Evolutionary conservation across 768 basidiomycete species (phyloP), one percentile per base, ranked within the genome.

Genomic region (Boletellus sp.): DNA sequence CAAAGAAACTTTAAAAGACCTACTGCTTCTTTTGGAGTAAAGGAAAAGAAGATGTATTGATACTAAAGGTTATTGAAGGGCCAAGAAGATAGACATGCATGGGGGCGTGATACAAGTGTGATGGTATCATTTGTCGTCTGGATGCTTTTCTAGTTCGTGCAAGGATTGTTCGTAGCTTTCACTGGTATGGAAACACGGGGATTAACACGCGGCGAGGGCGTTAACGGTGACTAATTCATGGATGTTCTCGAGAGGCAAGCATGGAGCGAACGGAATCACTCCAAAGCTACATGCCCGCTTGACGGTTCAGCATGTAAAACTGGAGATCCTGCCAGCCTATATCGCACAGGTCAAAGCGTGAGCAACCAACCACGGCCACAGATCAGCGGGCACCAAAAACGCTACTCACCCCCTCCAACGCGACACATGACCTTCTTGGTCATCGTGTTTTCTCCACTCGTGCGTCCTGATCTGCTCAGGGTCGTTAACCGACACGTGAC

Each of bases 391-490:
- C 10, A 28, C n/a, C 26, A 28, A 28, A 46, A 44, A 47, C 31
- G n/a, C 37, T 6, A 74, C 82, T 62, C 56, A 84, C 89, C 89
- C 68, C 88, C 90, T 40, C 91, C 91, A 53, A 94, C 86, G 52
- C 91, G 83, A 70, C 87, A 90, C 85, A 94, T 87, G 26, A 94
- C 91, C 69, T 91, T 94, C 80, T 87, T 90, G 57, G 75, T 74
- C 56, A 71, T 77, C 41, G 70, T 72, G 44, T 53, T 47, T 56
- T 69, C 60, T 48, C 74, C 73, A 42, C 74, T 66, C 32, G 68
- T 62, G 19, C 67, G 73, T 62, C 74, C 76, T 11, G 78, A 70
- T 42, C 91, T 79, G 46, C 82, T 80, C 63, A 90, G 73, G 40
- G 89, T 87, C 39, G 90, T 88, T 69, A 94, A 70, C 57, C 85